These are phyloP conservation scores for Aciculosporium take DNA, from an alignment of 2,329 filamentous ascomycete genomes.

Conservation along the genomic window DNA sequence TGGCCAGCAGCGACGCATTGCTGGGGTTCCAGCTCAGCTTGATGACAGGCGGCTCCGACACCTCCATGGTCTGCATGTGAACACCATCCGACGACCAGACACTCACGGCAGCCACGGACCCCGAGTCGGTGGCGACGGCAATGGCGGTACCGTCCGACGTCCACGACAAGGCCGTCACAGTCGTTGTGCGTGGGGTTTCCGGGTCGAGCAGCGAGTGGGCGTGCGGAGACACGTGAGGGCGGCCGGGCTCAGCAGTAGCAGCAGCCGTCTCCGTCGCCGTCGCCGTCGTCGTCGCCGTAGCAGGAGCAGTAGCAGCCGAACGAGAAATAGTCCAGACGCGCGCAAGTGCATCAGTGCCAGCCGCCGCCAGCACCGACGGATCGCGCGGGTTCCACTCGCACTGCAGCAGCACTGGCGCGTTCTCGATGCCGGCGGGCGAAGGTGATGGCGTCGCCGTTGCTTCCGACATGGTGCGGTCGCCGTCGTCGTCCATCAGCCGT, in stretches of 20 bases:
- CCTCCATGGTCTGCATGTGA: conserved; percentile 37
- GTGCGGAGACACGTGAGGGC: conserved; percentile 22
- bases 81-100: conserved; percentile 42
- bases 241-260: too few relatives aligned
- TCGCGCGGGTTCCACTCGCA: conserved; percentile 55
- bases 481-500: conserved; percentile 33
- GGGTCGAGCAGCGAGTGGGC: conserved; percentile 35
- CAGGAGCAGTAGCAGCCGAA: conserved; percentile 30
- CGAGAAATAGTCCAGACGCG: conserved; percentile 51
- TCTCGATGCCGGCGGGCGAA: conserved; percentile 29
- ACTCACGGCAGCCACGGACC: conserved; percentile 35
- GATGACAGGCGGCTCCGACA: conserved; percentile 45
- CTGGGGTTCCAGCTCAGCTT: conserved; percentile 47
- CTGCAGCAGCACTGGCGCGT: conserved; percentile 48
- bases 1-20: conserved; percentile 39
- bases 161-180: conserved; percentile 47
- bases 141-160: conserved; percentile 40
- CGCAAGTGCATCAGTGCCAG: conserved; percentile 56
- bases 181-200: conserved; percentile 35
- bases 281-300: conserved; percentile 24
- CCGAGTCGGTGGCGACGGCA: conserved; percentile 43
- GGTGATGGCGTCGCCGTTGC: conserved; percentile 20
- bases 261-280: too few relatives aligned
- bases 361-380: conserved; percentile 51
- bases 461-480: conserved; percentile 16